Evolutionary conservation across 164 flowering plant species (phyloP).

Genomic region (Umbilicus rupestris): DNA sequence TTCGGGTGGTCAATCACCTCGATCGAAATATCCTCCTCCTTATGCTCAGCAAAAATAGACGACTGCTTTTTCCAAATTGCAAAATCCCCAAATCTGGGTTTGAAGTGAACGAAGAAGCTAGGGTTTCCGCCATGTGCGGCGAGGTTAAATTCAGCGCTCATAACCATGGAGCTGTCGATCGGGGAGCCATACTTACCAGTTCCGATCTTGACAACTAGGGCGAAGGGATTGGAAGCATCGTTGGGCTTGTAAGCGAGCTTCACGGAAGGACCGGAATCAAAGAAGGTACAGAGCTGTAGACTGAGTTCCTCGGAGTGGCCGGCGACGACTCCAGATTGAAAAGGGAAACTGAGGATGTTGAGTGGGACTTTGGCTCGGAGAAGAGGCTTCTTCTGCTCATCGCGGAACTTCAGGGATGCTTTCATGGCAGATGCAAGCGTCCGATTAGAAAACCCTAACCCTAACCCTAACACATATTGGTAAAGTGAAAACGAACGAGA

Average conservation of each 20-base stretch:
- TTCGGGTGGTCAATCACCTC: conserved; percentile 21
- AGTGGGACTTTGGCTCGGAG: conserved; percentile 59
- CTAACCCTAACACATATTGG: background rate
- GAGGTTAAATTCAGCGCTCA: conserved; percentile 62
- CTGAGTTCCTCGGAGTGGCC: conserved; percentile 56
- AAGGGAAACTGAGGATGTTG: conserved; percentile 50
- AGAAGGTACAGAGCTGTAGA: conserved; percentile 45
- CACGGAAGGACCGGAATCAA: conserved; percentile 58
- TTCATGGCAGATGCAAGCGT: conserved; percentile 26
- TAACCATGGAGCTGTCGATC: conserved; percentile 35
- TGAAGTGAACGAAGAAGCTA: conserved; percentile 52
- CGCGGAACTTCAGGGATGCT: conserved; percentile 61
- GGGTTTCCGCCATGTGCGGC: conserved; percentile 37
- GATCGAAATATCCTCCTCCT: conserved; percentile 16
- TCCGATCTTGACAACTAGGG: conserved; percentile 51
- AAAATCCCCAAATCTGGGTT: conserved; percentile 63
- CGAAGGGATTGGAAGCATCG: conserved; percentile 54
- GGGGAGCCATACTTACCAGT: conserved; percentile 62
- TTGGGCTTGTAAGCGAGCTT: conserved; percentile 57
- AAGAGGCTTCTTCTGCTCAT: conserved; percentile 54
- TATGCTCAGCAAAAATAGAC: conserved; percentile 13
- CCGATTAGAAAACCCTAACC: too few species aligned
- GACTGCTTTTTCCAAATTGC: conserved; percentile 38
- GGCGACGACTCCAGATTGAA: conserved; percentile 51
- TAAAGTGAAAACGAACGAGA: conserved; percentile 6